Evolutionary conservation across 768 basidiomycete species (phyloP).

Genomic region (Trametes sanguinea): DNA sequence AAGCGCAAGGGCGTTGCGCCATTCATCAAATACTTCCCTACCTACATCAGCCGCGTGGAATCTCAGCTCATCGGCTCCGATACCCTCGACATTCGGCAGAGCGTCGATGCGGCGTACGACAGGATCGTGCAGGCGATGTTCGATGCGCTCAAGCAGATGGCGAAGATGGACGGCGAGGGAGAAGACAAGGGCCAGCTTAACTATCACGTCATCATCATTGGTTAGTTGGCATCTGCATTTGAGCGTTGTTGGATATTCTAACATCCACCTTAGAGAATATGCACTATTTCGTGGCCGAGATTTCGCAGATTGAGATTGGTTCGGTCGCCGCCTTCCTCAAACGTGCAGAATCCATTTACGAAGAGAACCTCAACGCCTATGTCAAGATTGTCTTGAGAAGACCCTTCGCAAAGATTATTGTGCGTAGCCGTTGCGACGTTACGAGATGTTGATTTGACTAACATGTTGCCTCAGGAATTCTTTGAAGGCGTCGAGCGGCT

Average conservation of each 20-base stretch:
- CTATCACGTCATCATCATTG: slow-evolving; percentile 93
- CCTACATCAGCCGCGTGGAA: slow-evolving; percentile 83
- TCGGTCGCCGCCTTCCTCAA: slow-evolving; percentile 64
- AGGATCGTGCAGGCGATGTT: slow-evolving; percentile 90
- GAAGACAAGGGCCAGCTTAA: slow-evolving; percentile 98
- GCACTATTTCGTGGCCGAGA: slow-evolving; percentile 89
- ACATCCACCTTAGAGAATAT: slow-evolving; percentile 74
- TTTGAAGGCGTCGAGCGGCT: slow-evolving; percentile 92
- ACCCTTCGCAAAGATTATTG: slow-evolving; percentile 85
- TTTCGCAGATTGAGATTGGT: slow-evolving; percentile 65
- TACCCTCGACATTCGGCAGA: slow-evolving; percentile 71
- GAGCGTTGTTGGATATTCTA: background rate
- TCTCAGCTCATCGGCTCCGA: slow-evolving; percentile 78
- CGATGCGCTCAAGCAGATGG: slow-evolving; percentile 91
- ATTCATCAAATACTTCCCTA: slow-evolving; percentile 91
- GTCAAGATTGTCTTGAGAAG: slow-evolving; percentile 84
- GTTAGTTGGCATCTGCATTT: slow-evolving; percentile 47
- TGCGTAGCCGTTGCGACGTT: slow-evolving; percentile 40
- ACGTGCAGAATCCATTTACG: slow-evolving; percentile 81
- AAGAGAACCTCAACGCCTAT: slow-evolving; percentile 86
- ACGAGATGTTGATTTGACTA: background rate
- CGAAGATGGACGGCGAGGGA: slow-evolving; percentile 88
- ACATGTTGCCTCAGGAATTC: slow-evolving; percentile 67
- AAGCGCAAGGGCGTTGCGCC: slow-evolving; percentile 91
- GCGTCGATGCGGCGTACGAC: slow-evolving; percentile 84